These are phyloP conservation scores for Tanacetum coccineum DNA, from an alignment of 129 eudicot genomes.

Conservation along the genomic window DNA sequence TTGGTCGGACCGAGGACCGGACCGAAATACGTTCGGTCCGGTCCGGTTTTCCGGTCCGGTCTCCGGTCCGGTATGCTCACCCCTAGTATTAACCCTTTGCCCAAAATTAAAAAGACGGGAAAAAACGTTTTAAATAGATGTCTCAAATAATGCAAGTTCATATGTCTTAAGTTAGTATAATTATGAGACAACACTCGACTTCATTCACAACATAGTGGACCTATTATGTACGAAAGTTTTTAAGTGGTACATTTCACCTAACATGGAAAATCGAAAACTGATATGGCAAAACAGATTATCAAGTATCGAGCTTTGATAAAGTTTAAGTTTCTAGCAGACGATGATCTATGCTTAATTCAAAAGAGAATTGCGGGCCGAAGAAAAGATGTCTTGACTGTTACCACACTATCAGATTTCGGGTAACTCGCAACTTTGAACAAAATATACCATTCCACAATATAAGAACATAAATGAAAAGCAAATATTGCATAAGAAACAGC, in stretches of 20 bases:
- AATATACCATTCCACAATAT: neutral
- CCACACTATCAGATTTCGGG: neutral
- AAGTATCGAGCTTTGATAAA: neutral
- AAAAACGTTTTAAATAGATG: neutral
- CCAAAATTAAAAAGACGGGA: conserved; percentile 19
- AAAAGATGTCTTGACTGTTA: neutral
- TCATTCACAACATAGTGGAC: neutral
- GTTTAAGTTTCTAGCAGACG: neutral
- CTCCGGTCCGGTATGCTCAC: too few relatives aligned
- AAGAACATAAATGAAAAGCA: neutral
- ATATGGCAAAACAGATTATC: neutral
- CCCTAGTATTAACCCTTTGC: too few relatives aligned
- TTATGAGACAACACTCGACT: too few relatives aligned
- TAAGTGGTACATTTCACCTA: neutral
- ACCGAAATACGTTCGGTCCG: too few relatives aligned
- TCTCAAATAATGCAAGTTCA: conserved; percentile 43
- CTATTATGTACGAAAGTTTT: neutral
- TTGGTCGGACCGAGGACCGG: too few relatives aligned
- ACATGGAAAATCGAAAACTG: neutral
- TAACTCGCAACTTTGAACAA: neutral
- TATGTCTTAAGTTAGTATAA: conserved; percentile 32
- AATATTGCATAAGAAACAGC: neutral
- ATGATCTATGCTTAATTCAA: neutral
- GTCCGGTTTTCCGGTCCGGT: too few relatives aligned
- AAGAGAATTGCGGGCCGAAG: neutral